Conservation (phyloP, 768 basidiomycete species). For the Galerina sulciceps region DNA sequence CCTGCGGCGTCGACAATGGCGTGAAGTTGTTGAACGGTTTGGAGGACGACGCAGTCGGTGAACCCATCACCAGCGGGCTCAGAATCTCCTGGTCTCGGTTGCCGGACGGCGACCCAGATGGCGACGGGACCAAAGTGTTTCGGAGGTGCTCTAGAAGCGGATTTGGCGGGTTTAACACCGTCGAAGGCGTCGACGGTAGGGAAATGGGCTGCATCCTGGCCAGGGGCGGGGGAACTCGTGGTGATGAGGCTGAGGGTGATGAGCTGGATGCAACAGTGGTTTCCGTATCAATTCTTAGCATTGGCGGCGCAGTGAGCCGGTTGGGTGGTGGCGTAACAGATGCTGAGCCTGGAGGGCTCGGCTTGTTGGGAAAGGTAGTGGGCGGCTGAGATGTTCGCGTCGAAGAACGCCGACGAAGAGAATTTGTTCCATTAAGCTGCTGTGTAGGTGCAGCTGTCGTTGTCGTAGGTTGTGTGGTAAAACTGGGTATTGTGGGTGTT, state of each 20-base stretch:
- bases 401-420: neutral
- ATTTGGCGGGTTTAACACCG: constrained; percentile 30
- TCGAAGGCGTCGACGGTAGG: constrained; percentile 49
- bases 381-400: constrained; percentile 5
- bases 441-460: neutral
- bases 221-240: constrained; percentile 42
- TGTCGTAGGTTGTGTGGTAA: neutral
- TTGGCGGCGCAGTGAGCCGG: constrained; percentile 29
- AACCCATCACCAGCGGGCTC: constrained; percentile 44
- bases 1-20: constrained; percentile 25
- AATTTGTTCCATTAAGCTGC: constrained; percentile 6
- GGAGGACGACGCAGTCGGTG: constrained; percentile 33
- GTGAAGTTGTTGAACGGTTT: constrained; percentile 33
- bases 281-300: constrained; percentile 40
- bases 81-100: constrained; percentile 37
- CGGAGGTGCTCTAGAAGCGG: constrained; percentile 37
- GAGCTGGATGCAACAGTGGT: constrained; percentile 19
- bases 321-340: constrained; percentile 19
- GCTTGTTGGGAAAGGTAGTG: constrained; percentile 18
- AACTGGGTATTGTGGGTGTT: constrained; percentile 2
- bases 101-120: constrained; percentile 14
- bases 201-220: constrained; percentile 46
- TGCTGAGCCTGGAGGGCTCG: constrained; percentile 17
- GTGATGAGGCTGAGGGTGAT: constrained; percentile 26
- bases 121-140: constrained; percentile 23